Evolutionary conservation across 805 yeast species (phyloP).

Genomic region (Kodamaea kaohsiungensis): DNA sequence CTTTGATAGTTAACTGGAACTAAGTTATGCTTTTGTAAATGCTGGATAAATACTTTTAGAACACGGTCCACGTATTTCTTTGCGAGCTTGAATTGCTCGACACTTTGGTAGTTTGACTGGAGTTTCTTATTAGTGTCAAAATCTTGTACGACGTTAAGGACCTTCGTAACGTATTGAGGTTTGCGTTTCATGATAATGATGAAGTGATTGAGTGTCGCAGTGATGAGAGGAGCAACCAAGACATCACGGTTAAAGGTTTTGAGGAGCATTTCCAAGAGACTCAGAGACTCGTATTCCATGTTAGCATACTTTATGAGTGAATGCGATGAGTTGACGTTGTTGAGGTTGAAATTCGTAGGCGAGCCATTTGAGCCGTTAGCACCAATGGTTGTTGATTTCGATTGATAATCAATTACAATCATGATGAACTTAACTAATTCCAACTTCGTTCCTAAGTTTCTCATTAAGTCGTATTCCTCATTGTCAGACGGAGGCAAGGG

Average conservation of each 20-base stretch:
- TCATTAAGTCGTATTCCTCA: conserved; percentile 48
- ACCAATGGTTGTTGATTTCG: conserved; percentile 36
- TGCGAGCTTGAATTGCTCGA: conserved; percentile 52
- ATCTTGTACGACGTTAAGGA: conserved; percentile 57
- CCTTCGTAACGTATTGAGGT: conserved; percentile 57
- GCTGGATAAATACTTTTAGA: conserved; percentile 45
- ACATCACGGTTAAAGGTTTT: conserved; percentile 57
- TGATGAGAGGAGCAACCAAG: conserved; percentile 52
- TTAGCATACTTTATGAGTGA: conserved; percentile 56
- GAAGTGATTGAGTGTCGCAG: conserved; percentile 68
- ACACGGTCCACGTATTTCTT: conserved; percentile 65
- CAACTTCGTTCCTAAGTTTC: conserved; percentile 60
- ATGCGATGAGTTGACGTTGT: conserved; percentile 57
- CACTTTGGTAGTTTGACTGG: conserved; percentile 49
- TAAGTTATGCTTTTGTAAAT: conserved; percentile 35
- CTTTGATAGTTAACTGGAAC: conserved; percentile 35
- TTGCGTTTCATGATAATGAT: conserved; percentile 65
- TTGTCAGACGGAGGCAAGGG: conserved; percentile 52
- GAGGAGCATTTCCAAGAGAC: conserved; percentile 65
- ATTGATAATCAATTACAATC: conserved; percentile 44
- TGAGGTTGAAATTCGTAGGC: conserved; percentile 44
- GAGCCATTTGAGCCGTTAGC: conserved; percentile 7
- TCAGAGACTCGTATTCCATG: conserved; percentile 69
- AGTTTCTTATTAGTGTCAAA: conserved; percentile 61
- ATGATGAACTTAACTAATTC: conserved; percentile 72